phyloP scores from a whole-genome alignment of 2,329 filamentous ascomycete species.

The Cordyceps javanica region DNA sequence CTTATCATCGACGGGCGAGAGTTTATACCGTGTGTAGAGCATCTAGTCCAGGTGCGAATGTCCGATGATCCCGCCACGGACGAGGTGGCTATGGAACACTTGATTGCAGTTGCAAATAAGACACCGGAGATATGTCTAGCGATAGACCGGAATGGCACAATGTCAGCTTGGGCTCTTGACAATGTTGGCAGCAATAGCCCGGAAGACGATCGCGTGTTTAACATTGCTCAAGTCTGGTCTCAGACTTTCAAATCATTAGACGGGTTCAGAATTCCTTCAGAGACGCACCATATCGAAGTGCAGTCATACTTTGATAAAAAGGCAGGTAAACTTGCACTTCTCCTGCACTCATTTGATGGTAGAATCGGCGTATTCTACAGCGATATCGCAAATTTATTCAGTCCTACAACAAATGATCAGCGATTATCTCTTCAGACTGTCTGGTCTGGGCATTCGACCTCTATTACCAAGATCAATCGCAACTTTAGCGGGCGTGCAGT shows the following conservation, averaged over 20 bases:
- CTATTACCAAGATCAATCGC: conserved; percentile 79
- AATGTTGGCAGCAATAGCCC: conserved; percentile 68
- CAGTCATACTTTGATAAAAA: conserved; percentile 64
- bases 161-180: conserved; percentile 91
- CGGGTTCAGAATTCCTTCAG: conserved; percentile 21
- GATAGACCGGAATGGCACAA: conserved; percentile 73
- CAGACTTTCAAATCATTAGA: conserved; percentile 43
- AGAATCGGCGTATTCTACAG: conserved; percentile 76
- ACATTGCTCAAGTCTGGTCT: conserved; percentile 70
- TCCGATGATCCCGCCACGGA: conserved; percentile 53
- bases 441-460: conserved; percentile 78
- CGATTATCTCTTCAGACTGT: conserved; percentile 58
- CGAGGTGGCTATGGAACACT: conserved; percentile 70
- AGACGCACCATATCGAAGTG: conserved; percentile 55
- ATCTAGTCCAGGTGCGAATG: conserved; percentile 57
- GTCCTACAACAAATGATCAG: conserved; percentile 55
- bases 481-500: conserved; percentile 76
- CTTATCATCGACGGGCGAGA: conserved; percentile 80
- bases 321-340: conserved; percentile 60
- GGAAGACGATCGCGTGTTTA: conserved; percentile 68
- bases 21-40: conserved; percentile 70
- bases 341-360: conserved; percentile 82
- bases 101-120: conserved; percentile 79
- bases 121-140: conserved; percentile 83
- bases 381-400: conserved; percentile 72